Conservation (phyloP, 768 basidiomycete genomes). For the Podaxis sp. region DNA sequence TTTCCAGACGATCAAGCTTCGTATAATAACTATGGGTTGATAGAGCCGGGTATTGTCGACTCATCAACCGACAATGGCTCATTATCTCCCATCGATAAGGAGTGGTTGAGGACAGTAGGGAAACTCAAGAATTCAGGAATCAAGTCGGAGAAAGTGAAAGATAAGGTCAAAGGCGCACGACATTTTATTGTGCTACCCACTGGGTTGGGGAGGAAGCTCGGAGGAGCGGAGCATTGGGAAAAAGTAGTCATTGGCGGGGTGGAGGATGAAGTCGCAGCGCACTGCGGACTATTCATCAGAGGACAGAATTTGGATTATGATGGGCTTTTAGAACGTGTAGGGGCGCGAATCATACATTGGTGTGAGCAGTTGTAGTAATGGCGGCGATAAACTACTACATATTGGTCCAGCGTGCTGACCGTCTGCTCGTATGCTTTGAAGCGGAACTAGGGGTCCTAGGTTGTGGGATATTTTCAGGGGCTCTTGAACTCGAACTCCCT, state of each 20-base stretch:
- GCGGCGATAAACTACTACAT: neutral
- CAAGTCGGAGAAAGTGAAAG: slow-evolving; percentile 24
- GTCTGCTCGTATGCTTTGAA: no score
- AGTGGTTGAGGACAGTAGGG: slow-evolving; percentile 19
- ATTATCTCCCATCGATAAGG: slow-evolving; percentile 16
- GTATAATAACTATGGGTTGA: slow-evolving; percentile 28
- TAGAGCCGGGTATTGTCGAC: slow-evolving; percentile 24
- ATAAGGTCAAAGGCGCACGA: slow-evolving; percentile 29
- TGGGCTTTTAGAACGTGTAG: slow-evolving; percentile 45
- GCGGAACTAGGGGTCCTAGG: no score
- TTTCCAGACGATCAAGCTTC: slow-evolving; percentile 2
- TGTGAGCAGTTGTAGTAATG: slow-evolving; percentile 25
- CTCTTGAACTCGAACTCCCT: no score
- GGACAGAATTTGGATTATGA: slow-evolving; percentile 52
- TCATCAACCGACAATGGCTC: slow-evolving; percentile 3
- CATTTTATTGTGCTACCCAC: slow-evolving; percentile 57
- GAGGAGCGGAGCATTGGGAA: slow-evolving; percentile 53
- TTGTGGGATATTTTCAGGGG: no score
- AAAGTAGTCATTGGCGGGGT: slow-evolving; percentile 49
- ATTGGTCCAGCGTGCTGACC: neutral
- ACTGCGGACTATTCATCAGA: slow-evolving; percentile 54
- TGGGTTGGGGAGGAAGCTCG: slow-evolving; percentile 39
- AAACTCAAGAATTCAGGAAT: slow-evolving; percentile 23
- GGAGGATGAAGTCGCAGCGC: slow-evolving; percentile 56
- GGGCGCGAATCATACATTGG: slow-evolving; percentile 41